Conservation (phyloP, 768 basidiomycete genomes). For the Pluteus cervinus region DNA sequence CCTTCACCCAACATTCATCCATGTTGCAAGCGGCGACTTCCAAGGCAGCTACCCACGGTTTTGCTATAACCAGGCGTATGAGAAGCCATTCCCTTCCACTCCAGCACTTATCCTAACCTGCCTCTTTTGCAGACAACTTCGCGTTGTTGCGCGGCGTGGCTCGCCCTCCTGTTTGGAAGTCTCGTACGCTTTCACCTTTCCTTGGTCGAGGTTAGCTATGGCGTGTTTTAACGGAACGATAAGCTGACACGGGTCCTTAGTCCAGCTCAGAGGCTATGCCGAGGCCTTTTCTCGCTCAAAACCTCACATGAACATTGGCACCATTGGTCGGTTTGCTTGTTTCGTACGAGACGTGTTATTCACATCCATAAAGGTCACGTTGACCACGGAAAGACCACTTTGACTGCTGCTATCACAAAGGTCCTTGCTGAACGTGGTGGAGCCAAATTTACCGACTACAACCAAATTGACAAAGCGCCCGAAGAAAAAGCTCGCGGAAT, state of each 20-base stretch:
- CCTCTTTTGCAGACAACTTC: not conserved
- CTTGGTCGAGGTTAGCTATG: conserved; percentile 15
- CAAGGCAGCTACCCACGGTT: conserved; percentile 41
- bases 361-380: conserved; percentile 69
- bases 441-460: conserved; percentile 91
- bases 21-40: conserved; percentile 51
- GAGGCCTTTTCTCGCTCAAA: conserved; percentile 72
- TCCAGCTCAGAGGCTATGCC: conserved; percentile 61
- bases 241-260: conserved; percentile 2
- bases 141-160: conserved; percentile 14
- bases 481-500: conserved; percentile 99
- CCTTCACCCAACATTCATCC: conserved; percentile 8
- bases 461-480: conserved; percentile 97
- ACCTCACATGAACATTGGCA: conserved; percentile 94
- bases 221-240: conserved; percentile 15
- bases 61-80: conserved; percentile 41
- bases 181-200: conserved; percentile 16
- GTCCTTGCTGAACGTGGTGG: conserved; percentile 75
- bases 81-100: conserved; percentile 2
- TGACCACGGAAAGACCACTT: conserved; percentile 97
- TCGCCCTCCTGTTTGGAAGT: conserved; percentile 16
- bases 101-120: not conserved
- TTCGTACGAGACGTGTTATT: not conserved
- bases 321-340: conserved; percentile 56
- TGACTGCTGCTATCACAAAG: conserved; percentile 95